Evolutionary conservation across 1,139 yeast species (phyloP), one percentile per base, ranked within the genome.

Genomic region (Hansenula sp.): DNA sequence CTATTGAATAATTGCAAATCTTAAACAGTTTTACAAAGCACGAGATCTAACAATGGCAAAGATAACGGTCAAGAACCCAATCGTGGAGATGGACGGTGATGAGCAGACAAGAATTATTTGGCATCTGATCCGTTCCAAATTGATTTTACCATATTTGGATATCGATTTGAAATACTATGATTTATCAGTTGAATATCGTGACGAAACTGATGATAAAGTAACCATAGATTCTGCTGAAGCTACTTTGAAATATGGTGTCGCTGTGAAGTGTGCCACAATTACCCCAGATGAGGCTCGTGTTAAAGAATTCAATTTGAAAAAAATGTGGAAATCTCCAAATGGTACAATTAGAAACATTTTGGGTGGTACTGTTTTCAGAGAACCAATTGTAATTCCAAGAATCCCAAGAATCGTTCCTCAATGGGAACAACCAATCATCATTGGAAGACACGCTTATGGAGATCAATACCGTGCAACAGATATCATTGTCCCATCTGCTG

Each of bases 41-140:
- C n/a, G n/a, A 35, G 38, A 11, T 13, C 25, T 5, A 24, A 40
- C 34, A 17, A 45, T 55, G 41, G 41, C 54, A 13, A 84, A 84
- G 65, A 81, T 85, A 59, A 74, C 74, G 53, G 93, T 85, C 38
- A 74, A 74, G 57, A 80, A 74, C 47, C 93, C 94, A 37, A 75
- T 85, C 53, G 94, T 85, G 47, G 94, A 85, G 62, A 70, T 85
- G 74, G 93, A 85, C 59, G 94, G 94, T 53, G 94, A 85, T 66
- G 94, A 85, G 66, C 84, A 83, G 86, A 85, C 94, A 57, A 76
- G 93, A 67, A 84, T 85, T 65, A 85, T 85, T 66, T 85, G 94
- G 94, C 75, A 81, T 49, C 67, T 77, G 60, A 85, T 85, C 65
- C 84, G 84, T 62, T 80, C 79, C 49, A 76, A 81, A 62, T 73